A percentile compares a stretch with the other conserved stretches of the same genome.
phyloP scores from a whole-genome alignment of 805 yeast genomes.

The Dipodascus albidus region DNA sequence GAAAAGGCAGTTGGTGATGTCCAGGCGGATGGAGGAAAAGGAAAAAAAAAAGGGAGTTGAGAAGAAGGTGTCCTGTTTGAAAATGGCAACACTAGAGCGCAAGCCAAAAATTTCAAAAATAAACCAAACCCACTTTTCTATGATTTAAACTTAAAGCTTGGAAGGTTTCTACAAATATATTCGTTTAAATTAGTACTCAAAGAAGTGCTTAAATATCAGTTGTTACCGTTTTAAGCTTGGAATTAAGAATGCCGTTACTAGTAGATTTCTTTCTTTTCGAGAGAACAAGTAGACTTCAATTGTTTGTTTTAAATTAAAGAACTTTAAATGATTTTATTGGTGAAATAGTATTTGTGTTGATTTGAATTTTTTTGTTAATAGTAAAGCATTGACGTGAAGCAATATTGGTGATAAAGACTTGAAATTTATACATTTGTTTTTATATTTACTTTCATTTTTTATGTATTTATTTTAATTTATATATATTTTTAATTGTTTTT shows the following conservation, averaged over 20 bases:
- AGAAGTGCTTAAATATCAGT: neutral
- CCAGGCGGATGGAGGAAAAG: neutral
- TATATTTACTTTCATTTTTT: too few relatives aligned
- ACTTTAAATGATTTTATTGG: too few relatives aligned
- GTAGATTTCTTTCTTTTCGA: neutral
- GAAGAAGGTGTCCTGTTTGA: neutral
- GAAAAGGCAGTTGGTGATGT: neutral
- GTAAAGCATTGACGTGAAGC: too few relatives aligned
- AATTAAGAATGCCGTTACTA: neutral
- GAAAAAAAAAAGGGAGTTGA: neutral
- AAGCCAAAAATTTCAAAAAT: neutral
- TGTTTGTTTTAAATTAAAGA: too few relatives aligned
- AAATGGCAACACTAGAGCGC: neutral
- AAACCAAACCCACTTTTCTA: neutral
- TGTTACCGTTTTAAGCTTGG: neutral
- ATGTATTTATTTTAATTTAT: too few relatives aligned
- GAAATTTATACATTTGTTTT: too few relatives aligned
- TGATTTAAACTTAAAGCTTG: slow-evolving; percentile 67
- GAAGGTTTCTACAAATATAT: slow-evolving; percentile 99
- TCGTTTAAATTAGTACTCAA: slow-evolving; percentile 36
- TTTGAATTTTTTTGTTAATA: too few relatives aligned
- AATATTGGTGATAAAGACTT: too few relatives aligned
- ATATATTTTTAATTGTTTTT: too few relatives aligned
- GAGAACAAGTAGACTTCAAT: too few relatives aligned
- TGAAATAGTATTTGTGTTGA: too few relatives aligned